Conservation (phyloP, 2,329 filamentous ascomycete genomes). For the Bipolaris sorokiniana region DNA sequence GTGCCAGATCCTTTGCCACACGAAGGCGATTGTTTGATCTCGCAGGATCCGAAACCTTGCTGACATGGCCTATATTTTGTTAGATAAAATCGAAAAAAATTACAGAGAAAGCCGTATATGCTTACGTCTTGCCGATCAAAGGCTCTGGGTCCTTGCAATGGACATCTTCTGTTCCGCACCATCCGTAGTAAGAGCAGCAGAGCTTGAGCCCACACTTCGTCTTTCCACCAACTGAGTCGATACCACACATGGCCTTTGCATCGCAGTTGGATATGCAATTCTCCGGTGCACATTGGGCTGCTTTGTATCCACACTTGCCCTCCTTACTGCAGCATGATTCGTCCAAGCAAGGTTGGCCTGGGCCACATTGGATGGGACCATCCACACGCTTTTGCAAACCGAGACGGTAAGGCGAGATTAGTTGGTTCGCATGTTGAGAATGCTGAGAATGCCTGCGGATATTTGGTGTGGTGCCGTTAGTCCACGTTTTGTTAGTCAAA, state of each 20-base stretch:
- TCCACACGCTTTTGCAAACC: slow-evolving; percentile 8
- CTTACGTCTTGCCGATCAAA: background rate
- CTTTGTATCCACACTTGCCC: slow-evolving; percentile 21
- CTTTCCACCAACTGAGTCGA: background rate
- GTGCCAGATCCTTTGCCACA: slow-evolving; percentile 2
- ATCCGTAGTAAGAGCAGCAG: slow-evolving; percentile 3
- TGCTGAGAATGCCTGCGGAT: background rate
- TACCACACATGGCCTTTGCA: slow-evolving; percentile 19
- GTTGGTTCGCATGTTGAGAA: background rate
- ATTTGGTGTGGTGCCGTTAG: background rate
- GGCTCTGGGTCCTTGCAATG: slow-evolving; percentile 1
- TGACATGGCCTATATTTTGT: slow-evolving; percentile 1
- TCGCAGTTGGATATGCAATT: slow-evolving; percentile 17
- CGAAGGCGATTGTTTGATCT: slow-evolving; percentile 3
- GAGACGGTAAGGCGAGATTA: background rate
- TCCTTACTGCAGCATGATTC: slow-evolving; percentile 14
- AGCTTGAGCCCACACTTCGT: background rate
- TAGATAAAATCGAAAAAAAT: background rate
- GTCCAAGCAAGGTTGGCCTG: slow-evolving; percentile 14
- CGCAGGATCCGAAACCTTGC: slow-evolving; percentile 8
- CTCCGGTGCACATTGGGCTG: slow-evolving; percentile 7
- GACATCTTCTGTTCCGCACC: slow-evolving; percentile 1
- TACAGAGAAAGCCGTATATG: background rate
- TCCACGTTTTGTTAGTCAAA: background rate
- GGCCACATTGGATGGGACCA: slow-evolving; percentile 21